A percentile compares a stretch with the other conserved stretches of the same genome.
Evolutionary conservation across 352 stramenopile genomes (phyloP).

Genomic region (Blastocystis hominis): DNA sequence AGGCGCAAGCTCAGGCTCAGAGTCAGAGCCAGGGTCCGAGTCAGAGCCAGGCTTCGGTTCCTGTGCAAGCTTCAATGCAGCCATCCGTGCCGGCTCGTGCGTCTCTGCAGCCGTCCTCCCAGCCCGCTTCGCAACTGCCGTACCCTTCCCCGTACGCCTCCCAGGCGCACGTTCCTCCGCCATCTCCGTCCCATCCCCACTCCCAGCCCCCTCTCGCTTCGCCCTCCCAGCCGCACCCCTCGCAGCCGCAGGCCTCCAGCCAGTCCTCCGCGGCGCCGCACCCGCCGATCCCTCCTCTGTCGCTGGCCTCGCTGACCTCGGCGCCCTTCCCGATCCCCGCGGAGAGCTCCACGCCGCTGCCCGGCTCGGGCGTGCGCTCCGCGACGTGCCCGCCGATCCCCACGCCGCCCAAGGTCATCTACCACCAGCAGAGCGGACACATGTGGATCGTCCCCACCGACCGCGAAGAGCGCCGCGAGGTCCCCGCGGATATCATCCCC

Average conservation of each 20-base stretch:
- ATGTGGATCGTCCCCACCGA: not conserved
- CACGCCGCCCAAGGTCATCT: not conserved
- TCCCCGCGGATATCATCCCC: not conserved
- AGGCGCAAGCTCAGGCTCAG: not conserved
- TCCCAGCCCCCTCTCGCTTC: not conserved
- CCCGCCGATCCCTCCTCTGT: not conserved
- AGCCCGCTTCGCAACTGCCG: not conserved
- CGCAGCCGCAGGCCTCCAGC: not conserved
- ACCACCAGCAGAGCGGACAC: not conserved
- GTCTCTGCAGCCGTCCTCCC: not conserved
- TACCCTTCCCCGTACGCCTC: not conserved
- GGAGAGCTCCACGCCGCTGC: not conserved
- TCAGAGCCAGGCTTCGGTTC: not conserved
- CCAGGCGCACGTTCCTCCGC: no score
- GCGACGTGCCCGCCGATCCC: constrained; percentile 8
- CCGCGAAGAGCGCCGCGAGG: not conserved
- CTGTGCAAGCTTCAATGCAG: not conserved
- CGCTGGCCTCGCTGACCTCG: not conserved
- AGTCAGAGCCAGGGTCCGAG: not conserved
- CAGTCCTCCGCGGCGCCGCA: not conserved
- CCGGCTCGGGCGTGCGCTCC: not conserved
- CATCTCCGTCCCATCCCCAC: not conserved
- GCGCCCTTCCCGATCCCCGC: not conserved
- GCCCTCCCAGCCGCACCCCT: no score
- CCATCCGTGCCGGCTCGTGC: not conserved